These are phyloP conservation scores for Sisymbrium irio DNA, from an alignment of 345 rosid genomes.

Conservation along the genomic window DNA sequence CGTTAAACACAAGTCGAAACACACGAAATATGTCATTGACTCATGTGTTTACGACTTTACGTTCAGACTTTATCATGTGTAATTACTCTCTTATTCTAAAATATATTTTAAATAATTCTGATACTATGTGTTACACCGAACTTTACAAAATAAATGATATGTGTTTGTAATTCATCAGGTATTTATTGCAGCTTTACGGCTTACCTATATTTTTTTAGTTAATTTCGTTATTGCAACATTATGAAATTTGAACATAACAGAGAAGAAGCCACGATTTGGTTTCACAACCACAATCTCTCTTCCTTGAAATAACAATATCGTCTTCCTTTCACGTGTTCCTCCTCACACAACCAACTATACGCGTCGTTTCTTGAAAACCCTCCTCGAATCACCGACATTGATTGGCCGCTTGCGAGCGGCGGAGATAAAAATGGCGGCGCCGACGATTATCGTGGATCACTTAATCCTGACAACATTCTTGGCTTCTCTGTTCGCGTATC, in stretches of 20 bases:
- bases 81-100: no score
- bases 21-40: background rate
- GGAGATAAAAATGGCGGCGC: background rate
- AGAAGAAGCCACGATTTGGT: slow-evolving; percentile 18
- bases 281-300: slow-evolving; percentile 26
- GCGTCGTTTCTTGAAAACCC: slow-evolving; percentile 9
- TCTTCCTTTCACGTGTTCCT: background rate
- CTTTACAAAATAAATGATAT: background rate
- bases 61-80: no score
- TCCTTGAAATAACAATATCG: background rate
- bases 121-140: background rate
- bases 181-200: background rate
- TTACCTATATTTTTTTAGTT: background rate
- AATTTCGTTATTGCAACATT: background rate
- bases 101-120: background rate
- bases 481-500: slow-evolving; percentile 16
- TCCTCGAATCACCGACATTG: slow-evolving; percentile 2
- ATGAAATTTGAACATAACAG: background rate
- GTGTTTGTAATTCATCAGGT: background rate
- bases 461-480: slow-evolving; percentile 1
- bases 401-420: slow-evolving; percentile 8
- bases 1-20: background rate
- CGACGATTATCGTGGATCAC: slow-evolving; percentile 17
- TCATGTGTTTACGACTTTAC: background rate
- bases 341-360: background rate